Percentiles rank a stretch among this genome's conserved stretches.
phyloP scores from a whole-genome alignment of 139 green algal genomes.

The Astrephomene gubernaculifera region DNA sequence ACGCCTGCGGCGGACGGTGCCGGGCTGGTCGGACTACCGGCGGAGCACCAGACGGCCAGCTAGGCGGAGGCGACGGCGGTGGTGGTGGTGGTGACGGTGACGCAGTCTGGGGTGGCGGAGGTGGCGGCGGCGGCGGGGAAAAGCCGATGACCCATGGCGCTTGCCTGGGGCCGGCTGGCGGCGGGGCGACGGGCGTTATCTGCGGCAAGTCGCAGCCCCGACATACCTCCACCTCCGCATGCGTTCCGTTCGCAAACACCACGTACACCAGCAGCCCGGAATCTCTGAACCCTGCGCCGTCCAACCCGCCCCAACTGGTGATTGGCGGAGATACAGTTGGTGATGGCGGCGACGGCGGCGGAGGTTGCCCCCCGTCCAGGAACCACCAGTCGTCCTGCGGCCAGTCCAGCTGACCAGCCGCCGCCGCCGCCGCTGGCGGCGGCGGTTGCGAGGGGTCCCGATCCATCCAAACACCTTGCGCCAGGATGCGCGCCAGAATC shows the following conservation, averaged over 20 bases:
- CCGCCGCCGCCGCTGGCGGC: background rate
- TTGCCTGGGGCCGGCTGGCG: background rate
- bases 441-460: background rate
- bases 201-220: background rate
- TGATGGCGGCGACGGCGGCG: too few relatives aligned
- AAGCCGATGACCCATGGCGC: background rate
- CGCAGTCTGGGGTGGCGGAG: background rate
- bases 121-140: background rate
- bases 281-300: background rate
- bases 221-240: background rate
- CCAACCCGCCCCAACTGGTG: conserved; percentile 17
- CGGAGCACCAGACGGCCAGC: background rate
- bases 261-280: background rate
- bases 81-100: background rate
- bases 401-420: background rate
- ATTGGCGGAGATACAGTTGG: too few relatives aligned
- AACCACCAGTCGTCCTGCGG: background rate
- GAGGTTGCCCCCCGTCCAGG: too few relatives aligned
- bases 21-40: background rate
- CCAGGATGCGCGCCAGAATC: conserved; percentile 12
- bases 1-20: background rate
- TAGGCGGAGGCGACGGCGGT: background rate
- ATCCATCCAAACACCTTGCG: background rate
- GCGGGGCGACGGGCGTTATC: background rate
- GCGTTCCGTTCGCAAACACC: background rate